phyloP scores from a whole-genome alignment of 768 basidiomycete genomes.

The Porpolomopsis calyptriformis region DNA sequence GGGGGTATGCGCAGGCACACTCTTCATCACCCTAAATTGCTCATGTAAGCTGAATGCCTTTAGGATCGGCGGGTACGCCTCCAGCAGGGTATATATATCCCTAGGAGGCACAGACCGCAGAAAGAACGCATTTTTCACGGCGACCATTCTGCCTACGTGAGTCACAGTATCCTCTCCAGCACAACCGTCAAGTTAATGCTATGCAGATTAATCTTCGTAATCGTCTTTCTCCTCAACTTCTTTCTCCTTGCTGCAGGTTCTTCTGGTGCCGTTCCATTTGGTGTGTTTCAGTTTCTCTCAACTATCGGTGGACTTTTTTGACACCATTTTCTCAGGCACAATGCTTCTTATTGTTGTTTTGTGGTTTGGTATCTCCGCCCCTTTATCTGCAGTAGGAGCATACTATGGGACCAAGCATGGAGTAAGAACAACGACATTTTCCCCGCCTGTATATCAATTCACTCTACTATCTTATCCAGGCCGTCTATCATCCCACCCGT shows the following conservation, averaged over 20 bases:
- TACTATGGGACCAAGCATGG: slow-evolving; percentile 84
- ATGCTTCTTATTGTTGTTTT: slow-evolving; percentile 74
- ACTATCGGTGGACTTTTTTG: not conserved
- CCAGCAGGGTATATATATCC: slow-evolving; percentile 70
- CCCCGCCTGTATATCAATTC: not conserved
- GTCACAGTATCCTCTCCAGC: slow-evolving; percentile 15
- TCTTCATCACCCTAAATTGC: not conserved
- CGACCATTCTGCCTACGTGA: slow-evolving; percentile 80
- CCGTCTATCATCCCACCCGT: slow-evolving; percentile 70
- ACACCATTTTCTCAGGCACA: slow-evolving; percentile 39
- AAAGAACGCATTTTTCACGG: slow-evolving; percentile 80
- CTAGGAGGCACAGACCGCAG: slow-evolving; percentile 68
- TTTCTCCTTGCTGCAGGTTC: slow-evolving; percentile 79
- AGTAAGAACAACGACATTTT: slow-evolving; percentile 30
- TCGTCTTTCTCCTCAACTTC: slow-evolving; percentile 86
- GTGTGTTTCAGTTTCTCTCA: slow-evolving; percentile 27
- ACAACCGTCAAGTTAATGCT: not conserved
- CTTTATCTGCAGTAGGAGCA: slow-evolving; percentile 76
- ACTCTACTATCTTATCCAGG: slow-evolving; percentile 28
- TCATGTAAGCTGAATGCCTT: slow-evolving; percentile 4
- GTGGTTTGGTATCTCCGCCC: slow-evolving; percentile 93
- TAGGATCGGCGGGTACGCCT: slow-evolving; percentile 84
- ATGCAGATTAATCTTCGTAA: slow-evolving; percentile 62
- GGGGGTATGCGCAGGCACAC: slow-evolving; percentile 39
- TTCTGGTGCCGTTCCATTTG: slow-evolving; percentile 94